These are phyloP conservation scores for Phytophthora quininea DNA, from an alignment of 352 stramenopile species.

Conservation along the genomic window DNA sequence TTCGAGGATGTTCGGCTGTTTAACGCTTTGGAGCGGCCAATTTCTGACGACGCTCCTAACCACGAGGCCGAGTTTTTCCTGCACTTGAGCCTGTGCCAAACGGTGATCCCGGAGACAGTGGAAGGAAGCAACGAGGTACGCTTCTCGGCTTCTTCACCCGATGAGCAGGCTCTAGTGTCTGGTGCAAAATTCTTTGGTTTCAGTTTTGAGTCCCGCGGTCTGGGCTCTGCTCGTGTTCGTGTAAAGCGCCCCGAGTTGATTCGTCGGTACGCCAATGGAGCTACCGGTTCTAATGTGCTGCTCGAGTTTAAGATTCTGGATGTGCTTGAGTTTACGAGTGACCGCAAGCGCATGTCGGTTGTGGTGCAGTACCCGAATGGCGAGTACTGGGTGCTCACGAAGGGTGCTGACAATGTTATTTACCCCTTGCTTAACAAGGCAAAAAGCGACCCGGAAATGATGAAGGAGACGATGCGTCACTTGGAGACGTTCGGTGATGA, in stretches of 20 bases:
- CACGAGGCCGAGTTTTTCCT: conserved; percentile 84
- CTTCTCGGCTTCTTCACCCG: conserved; percentile 81
- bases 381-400: conserved; percentile 75
- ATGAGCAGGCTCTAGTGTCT: conserved; percentile 90
- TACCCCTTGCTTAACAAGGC: conserved; percentile 75
- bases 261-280: conserved; percentile 32
- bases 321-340: conserved; percentile 96
- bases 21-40: conserved; percentile 42
- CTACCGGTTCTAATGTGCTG: conserved; percentile 47
- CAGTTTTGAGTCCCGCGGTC: conserved; percentile 67
- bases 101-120: conserved; percentile 69
- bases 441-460: conserved; percentile 59
- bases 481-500: conserved; percentile 84
- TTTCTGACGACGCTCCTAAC: conserved; percentile 29
- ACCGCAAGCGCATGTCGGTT: conserved; percentile 83
- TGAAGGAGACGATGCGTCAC: conserved; percentile 67
- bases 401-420: conserved; percentile 95
- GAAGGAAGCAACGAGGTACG: conserved; percentile 61
- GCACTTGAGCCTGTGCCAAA: conserved; percentile 83
- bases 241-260: conserved; percentile 44
- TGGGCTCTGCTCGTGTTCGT: conserved; percentile 68
- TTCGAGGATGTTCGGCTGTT: conserved; percentile 72
- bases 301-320: conserved; percentile 89
- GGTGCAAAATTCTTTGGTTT: conserved; percentile 86
- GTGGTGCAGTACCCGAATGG: conserved; percentile 75